Base-by-base conservation (phyloP, 257 asterid genomes). In the Primulina eburnea region DNA sequence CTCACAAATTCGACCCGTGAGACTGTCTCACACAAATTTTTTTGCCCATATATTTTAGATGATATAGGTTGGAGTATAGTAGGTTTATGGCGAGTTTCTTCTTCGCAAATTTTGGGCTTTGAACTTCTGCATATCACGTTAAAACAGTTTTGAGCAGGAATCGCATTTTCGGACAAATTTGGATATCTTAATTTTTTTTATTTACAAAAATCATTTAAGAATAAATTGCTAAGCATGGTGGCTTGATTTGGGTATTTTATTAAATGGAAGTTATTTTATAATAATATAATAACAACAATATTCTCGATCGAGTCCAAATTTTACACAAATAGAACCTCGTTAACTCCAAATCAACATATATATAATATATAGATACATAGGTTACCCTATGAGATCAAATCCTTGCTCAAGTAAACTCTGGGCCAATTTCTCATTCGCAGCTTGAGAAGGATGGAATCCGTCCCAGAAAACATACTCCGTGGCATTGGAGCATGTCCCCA, bases 311-410 rank as follows among this genome's bases (percentile, higher is more conserved):
- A 21, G 61, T 55, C 4, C 38, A 32, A 74, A 72, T 20, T 16
- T 47, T 21, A 16, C 56, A 14, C 60, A 7, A 66, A 32, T 12
- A 34, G 43, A 67, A 61, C 78, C 37, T 34, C 34, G 60, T 4
- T 32, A 60, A 52, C 62, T 56, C 70, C 10, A 50, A 65, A 26
- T 16, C 12, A 16, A 28, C 29, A 28, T 21, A 21, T 21, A 0
- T 21, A 21, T 21, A 21, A 21, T 21, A 21, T 21, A 21, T 21
- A 21, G 24, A 21, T 21, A 21, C 24, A 21, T 21, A 21, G 24
- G 24, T 21, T 21, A 21, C 24, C 24, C 24, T 0, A 21, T 21
- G 24, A 21, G 24, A 21, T 21, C 24, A 21, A 21, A 21, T 21
- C 24, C 24, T 21, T 21, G 24, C 24, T 21, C 24, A 21, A 21